phyloP scores from a whole-genome alignment of 257 asterid species.

The Euphrasia confusa region DNA sequence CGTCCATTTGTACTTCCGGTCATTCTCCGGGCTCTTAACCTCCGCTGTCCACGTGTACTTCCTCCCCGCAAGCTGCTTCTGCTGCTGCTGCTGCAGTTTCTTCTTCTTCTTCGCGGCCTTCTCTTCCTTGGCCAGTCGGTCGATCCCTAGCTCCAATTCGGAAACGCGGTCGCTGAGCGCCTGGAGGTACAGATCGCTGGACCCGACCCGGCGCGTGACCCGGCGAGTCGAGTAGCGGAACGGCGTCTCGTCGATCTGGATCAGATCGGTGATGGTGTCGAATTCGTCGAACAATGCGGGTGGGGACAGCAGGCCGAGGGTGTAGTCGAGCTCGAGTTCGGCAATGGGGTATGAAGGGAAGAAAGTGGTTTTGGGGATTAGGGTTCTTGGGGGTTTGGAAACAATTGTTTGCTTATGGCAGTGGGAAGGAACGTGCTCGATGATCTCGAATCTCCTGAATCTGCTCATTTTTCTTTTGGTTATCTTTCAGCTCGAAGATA shows the following conservation, averaged over 20 bases:
- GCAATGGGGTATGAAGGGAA: conserved; percentile 32
- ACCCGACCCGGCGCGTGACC: conserved; percentile 37
- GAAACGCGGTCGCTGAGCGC: conserved; percentile 65
- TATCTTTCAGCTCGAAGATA: conserved; percentile 15
- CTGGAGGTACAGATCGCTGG: conserved; percentile 39
- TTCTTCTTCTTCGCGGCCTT: conserved; percentile 27
- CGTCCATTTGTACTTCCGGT: conserved; percentile 69
- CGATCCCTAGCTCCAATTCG: conserved; percentile 51
- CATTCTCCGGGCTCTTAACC: conserved; percentile 57
- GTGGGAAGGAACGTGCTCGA: conserved; percentile 46
- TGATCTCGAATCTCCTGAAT: conserved; percentile 51
- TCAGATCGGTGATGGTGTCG: conserved; percentile 64
- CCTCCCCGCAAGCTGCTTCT: conserved; percentile 48
- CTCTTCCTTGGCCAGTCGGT: conserved; percentile 38
- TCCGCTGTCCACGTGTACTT: conserved; percentile 89
- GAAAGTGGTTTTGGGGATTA: conserved; percentile 26
- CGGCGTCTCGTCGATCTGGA: conserved; percentile 61
- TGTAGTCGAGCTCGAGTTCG: conserved; percentile 41
- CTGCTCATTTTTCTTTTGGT: conserved; percentile 39
- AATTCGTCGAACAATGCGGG: conserved; percentile 35
- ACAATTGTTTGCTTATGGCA: conserved; percentile 35
- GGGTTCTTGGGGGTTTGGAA: conserved; percentile 34
- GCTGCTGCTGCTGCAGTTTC: not conserved
- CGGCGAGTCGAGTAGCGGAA: conserved; percentile 45
- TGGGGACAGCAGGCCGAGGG: conserved; percentile 39